A percentile compares a stretch with the other conserved stretches of the same genome.
Evolutionary conservation across 495 filamentous ascomycete genomes (phyloP).

Genomic region (Stereocaulon alpinum): DNA sequence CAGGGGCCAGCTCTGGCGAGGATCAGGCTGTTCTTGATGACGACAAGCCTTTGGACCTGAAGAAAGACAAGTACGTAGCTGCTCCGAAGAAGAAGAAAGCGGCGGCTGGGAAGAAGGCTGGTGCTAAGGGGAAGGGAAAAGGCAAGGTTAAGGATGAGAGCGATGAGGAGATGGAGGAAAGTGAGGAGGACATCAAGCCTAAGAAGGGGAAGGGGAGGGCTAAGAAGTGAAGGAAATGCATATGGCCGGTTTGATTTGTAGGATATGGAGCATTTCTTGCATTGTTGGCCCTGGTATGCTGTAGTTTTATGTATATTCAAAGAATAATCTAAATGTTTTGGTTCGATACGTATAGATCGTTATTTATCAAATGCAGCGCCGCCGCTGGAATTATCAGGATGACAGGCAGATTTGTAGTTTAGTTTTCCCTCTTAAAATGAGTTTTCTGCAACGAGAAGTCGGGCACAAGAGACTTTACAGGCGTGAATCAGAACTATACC

Average conservation of each 20-base stretch:
- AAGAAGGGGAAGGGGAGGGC: slow-evolving; percentile 39
- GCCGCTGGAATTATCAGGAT: too few relatives aligned
- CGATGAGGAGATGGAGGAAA: slow-evolving; percentile 35
- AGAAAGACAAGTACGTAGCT: slow-evolving; percentile 95
- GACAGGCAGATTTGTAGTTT: too few relatives aligned
- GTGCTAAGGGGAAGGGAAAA: slow-evolving; percentile 41
- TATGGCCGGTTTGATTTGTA: not conserved
- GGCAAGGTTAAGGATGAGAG: slow-evolving; percentile 44
- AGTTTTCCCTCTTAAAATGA: too few relatives aligned
- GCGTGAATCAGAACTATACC: too few relatives aligned
- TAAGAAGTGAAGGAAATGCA: slow-evolving; percentile 25
- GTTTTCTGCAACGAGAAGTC: too few relatives aligned
- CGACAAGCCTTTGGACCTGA: slow-evolving; percentile 63
- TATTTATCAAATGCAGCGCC: too few relatives aligned
- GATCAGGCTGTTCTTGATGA: slow-evolving; percentile 51
- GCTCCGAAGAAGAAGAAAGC: slow-evolving; percentile 57
- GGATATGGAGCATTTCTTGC: not conserved
- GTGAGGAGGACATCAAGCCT: slow-evolving; percentile 42
- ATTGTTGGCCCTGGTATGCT: not conserved
- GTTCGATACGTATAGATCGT: too few relatives aligned
- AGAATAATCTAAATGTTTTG: too few relatives aligned
- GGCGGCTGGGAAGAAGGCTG: slow-evolving; percentile 29
- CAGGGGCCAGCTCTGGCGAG: slow-evolving; percentile 47
- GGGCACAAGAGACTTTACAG: too few relatives aligned
- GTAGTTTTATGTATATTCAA: too few relatives aligned